phyloP scores from a whole-genome alignment of 2,329 filamentous ascomycete genomes.

The Colletotrichum paranaense region DNA sequence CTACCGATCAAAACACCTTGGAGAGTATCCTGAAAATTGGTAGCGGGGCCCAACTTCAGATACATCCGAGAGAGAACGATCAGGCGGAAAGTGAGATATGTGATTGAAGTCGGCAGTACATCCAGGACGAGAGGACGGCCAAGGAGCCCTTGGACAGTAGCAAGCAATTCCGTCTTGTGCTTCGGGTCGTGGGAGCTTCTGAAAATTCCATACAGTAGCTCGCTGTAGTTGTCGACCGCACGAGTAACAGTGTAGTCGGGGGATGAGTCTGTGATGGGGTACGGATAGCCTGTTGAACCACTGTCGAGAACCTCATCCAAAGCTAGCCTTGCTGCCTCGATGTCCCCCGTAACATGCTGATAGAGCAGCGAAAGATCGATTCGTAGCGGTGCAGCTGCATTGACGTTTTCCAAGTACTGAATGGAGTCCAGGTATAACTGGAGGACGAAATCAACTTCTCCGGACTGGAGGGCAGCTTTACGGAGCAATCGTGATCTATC shows the following conservation, averaged over 20 bases:
- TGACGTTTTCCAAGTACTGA: constrained; percentile 41
- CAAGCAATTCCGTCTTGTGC: constrained; percentile 37
- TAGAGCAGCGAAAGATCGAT: constrained; percentile 37
- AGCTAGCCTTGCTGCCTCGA: constrained; percentile 22
- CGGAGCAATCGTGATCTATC: constrained; percentile 26
- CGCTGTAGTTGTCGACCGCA: constrained; percentile 35
- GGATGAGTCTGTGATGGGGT: constrained; percentile 37
- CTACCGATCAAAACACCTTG: constrained; percentile 37
- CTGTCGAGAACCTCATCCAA: constrained; percentile 41
- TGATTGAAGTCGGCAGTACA: constrained; percentile 35
- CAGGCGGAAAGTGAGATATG: constrained; percentile 24
- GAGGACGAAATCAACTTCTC: constrained; percentile 39
- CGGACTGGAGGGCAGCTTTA: constrained; percentile 34
- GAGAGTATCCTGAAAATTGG: constrained; percentile 39
- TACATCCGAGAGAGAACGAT: constrained; percentile 40
- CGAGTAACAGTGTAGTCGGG: constrained; percentile 32
- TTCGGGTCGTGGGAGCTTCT: constrained; percentile 36
- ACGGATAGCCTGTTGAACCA: constrained; percentile 37
- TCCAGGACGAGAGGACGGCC: constrained; percentile 37
- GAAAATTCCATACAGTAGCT: constrained; percentile 39
- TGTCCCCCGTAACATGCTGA: constrained; percentile 35
- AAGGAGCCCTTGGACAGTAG: constrained; percentile 34
- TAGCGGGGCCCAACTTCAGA: constrained; percentile 38
- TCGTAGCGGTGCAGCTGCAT: constrained; percentile 39
- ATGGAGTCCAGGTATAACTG: constrained; percentile 40